Conservation (phyloP, 768 basidiomycete species). For the Psilocybe sp. region DNA sequence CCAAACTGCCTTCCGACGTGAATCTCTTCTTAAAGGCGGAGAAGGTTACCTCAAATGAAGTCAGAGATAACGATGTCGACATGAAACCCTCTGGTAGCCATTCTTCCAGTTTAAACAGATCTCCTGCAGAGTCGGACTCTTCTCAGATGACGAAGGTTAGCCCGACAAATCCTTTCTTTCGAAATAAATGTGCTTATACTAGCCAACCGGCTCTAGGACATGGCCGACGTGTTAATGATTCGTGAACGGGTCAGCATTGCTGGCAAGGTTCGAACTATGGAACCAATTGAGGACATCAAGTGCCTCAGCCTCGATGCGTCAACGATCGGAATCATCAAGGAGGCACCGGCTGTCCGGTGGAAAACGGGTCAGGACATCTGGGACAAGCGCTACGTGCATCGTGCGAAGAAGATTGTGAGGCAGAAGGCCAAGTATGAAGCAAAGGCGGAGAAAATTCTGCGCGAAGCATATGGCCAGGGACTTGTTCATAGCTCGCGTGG, state of each 20-base stretch:
- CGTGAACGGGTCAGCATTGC: constrained; percentile 70
- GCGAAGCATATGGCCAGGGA: constrained; percentile 46
- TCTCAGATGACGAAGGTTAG: neutral
- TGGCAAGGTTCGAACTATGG: constrained; percentile 62
- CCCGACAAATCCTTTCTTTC: neutral
- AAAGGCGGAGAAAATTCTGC: constrained; percentile 42
- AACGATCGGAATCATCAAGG: constrained; percentile 72
- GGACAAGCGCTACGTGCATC: constrained; percentile 50
- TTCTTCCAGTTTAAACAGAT: too few species aligned
- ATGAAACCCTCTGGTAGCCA: too few species aligned
- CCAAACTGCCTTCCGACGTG: too few species aligned
- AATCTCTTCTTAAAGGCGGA: too few species aligned
- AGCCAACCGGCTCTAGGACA: constrained; percentile 12
- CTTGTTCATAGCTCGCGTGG: constrained; percentile 24
- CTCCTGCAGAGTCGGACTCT: neutral
- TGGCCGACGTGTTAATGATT: constrained; percentile 46
- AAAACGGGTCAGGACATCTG: constrained; percentile 56
- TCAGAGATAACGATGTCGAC: too few species aligned
- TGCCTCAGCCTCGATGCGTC: constrained; percentile 50
- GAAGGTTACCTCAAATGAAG: too few species aligned
- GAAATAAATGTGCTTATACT: neutral
- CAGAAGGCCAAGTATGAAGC: constrained; percentile 41
- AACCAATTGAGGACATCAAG: constrained; percentile 50
- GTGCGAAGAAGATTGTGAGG: constrained; percentile 39
- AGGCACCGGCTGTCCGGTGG: constrained; percentile 69